Evolutionary conservation across 2,329 filamentous ascomycete species (phyloP).

Genomic region (Scedosporium minutisporum): DNA sequence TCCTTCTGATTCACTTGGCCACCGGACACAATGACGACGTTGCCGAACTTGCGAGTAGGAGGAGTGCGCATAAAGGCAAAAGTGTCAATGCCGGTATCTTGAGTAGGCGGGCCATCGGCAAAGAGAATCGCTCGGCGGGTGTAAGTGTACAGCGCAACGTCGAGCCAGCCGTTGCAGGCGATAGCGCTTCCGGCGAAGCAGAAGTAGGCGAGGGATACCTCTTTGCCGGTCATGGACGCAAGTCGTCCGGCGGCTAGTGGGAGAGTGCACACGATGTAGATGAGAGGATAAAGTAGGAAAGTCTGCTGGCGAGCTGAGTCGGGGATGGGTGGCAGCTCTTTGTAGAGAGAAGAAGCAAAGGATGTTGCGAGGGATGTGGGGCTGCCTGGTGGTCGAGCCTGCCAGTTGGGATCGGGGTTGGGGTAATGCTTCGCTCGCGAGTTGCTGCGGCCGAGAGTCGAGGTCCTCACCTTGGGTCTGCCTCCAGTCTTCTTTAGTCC

Average conservation of each 20-base stretch:
- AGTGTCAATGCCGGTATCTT: conserved; percentile 39
- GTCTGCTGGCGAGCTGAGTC: conserved; percentile 32
- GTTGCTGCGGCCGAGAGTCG: conserved; percentile 10
- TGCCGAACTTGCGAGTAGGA: conserved; percentile 26
- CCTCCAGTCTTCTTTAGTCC: conserved; percentile 10
- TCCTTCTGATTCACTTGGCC: conserved; percentile 9
- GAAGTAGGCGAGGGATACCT: conserved; percentile 44
- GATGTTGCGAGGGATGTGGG: conserved; percentile 9
- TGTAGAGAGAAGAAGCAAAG: conserved; percentile 16
- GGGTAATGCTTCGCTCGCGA: conserved; percentile 6
- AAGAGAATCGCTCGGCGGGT: conserved; percentile 46
- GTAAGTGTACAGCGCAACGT: conserved; percentile 42
- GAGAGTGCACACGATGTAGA: conserved; percentile 60
- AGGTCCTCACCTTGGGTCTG: conserved; percentile 6
- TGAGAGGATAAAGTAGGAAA: conserved; percentile 58
- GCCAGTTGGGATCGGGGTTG: conserved; percentile 13
- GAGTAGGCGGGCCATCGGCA: conserved; percentile 24
- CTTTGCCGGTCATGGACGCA: conserved; percentile 46
- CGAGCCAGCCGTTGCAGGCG: conserved; percentile 44
- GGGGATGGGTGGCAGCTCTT: conserved; percentile 17
- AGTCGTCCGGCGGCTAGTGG: conserved; percentile 57
- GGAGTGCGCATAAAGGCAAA: conserved; percentile 40
- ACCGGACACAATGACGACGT: conserved; percentile 25
- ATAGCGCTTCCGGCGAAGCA: conserved; percentile 51
- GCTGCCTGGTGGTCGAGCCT: conserved; percentile 1